These are phyloP conservation scores for Aspergillus biplanus DNA, from an alignment of 495 filamentous ascomycete genomes.

Conservation along the genomic window DNA sequence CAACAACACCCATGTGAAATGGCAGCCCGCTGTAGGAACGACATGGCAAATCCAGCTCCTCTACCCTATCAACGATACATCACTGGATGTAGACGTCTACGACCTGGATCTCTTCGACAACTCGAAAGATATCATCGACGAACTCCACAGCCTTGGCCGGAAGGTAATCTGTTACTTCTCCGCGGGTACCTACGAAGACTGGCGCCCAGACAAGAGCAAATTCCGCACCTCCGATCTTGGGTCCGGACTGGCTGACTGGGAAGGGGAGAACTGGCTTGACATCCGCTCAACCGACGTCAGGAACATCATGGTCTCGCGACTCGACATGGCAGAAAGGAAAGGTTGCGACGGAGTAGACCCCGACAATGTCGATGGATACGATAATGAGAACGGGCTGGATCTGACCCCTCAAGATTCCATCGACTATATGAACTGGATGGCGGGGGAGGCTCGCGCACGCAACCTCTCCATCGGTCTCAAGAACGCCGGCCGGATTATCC, in stretches of 20 bases:
- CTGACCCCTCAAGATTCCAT: conserved; percentile 59
- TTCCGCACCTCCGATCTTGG: conserved; percentile 60
- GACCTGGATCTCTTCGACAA: conserved; percentile 68
- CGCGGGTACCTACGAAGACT: conserved; percentile 66
- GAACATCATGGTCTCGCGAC: conserved; percentile 60
- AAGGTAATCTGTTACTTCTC: conserved; percentile 77
- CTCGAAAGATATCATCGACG: conserved; percentile 42
- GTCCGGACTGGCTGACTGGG: conserved; percentile 60
- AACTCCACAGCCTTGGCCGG: conserved; percentile 50
- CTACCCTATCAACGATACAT: conserved; percentile 46
- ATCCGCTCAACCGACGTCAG: conserved; percentile 58
- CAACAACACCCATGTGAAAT: conserved; percentile 40
- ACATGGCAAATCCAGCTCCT: conserved; percentile 61
- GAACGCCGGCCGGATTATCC: conserved; percentile 64
- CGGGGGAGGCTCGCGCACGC: conserved; percentile 49
- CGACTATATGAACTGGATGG: conserved; percentile 62
- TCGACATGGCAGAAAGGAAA: conserved; percentile 59
- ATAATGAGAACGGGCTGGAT: conserved; percentile 57
- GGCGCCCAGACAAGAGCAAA: conserved; percentile 55
- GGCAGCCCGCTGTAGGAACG: conserved; percentile 52
- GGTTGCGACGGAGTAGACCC: conserved; percentile 74
- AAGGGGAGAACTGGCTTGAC: conserved; percentile 69
- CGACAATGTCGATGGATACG: conserved; percentile 73
- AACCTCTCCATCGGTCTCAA: conserved; percentile 65
- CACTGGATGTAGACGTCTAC: conserved; percentile 54